These are phyloP conservation scores for Zasmidium angulare DNA, from an alignment of 2,329 filamentous ascomycete species.

Conservation along the genomic window DNA sequence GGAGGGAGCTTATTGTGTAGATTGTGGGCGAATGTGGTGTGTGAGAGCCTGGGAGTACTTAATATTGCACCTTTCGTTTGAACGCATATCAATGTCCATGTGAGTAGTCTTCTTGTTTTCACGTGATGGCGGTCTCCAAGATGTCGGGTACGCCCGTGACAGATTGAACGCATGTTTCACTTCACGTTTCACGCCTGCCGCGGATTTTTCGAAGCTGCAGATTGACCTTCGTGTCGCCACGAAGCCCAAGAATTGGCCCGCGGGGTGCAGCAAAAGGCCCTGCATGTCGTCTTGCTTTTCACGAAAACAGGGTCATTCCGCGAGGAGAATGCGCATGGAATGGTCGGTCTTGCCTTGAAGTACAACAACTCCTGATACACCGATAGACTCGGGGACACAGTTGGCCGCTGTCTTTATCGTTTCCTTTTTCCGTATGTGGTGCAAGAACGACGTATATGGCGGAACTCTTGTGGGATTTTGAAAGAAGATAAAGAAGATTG, in stretches of 20 bases:
- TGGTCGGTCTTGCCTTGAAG: neutral
- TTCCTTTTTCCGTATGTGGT: conserved; percentile 1
- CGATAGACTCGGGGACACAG: neutral
- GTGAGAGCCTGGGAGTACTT: neutral
- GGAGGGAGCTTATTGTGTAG: neutral
- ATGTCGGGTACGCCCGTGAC: neutral
- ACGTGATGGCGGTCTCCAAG: neutral
- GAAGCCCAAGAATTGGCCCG: neutral
- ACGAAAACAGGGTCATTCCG: neutral
- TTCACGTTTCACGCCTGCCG: neutral
- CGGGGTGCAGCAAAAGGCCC: neutral
- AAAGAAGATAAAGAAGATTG: neutral
- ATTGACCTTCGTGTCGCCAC: neutral
- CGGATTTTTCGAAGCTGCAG: neutral
- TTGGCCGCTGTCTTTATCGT: neutral
- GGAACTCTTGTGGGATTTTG: neutral
- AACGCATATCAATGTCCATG: neutral
- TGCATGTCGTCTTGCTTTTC: neutral
- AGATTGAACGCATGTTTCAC: neutral
- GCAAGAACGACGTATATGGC: conserved; percentile 5
- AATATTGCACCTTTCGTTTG: no score
- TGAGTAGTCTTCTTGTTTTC: neutral
- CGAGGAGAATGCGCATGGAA: no score
- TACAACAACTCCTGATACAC: neutral
- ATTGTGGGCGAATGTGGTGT: neutral